Percentiles rank a stretch among this genome's conserved stretches.
phyloP scores from a whole-genome alignment of 345 rosid genomes.

The Theobroma cacao region DNA sequence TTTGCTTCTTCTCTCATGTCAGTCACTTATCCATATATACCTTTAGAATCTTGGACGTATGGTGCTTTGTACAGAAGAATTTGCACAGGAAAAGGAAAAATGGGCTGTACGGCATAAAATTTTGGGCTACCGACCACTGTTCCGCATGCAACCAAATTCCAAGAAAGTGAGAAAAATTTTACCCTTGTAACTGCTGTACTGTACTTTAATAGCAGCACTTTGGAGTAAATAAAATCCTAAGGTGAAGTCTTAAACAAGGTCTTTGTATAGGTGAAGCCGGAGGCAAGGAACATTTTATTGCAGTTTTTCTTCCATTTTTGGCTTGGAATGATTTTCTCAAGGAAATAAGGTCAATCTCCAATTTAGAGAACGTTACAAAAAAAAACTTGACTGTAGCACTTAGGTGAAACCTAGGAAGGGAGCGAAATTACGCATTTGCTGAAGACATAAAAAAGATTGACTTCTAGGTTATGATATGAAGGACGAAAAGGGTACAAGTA shows the following conservation, averaged over 20 bases:
- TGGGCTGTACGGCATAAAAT: neutral
- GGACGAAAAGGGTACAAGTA: neutral
- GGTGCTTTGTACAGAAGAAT: constrained; percentile 3
- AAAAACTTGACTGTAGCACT: too few species aligned
- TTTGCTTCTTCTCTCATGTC: constrained; percentile 4
- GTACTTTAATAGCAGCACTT: neutral
- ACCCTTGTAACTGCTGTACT: neutral
- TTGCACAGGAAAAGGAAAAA: neutral
- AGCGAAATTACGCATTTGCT: neutral
- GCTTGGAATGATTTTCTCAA: neutral
- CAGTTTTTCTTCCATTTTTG: neutral
- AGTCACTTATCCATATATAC: neutral
- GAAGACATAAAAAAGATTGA: neutral
- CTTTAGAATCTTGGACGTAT: neutral
- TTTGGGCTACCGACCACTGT: constrained; percentile 15
- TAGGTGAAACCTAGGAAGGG: neutral
- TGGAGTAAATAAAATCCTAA: neutral
- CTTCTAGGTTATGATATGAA: neutral
- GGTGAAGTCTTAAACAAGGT: neutral
- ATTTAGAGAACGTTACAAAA: too few species aligned
- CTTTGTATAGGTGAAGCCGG: neutral
- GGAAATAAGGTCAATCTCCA: neutral
- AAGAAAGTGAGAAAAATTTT: constrained; percentile 27
- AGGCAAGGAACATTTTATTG: neutral
- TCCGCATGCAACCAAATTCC: constrained; percentile 49